phyloP scores from a whole-genome alignment of 768 basidiomycete species.

The Boletus reticuloceps region DNA sequence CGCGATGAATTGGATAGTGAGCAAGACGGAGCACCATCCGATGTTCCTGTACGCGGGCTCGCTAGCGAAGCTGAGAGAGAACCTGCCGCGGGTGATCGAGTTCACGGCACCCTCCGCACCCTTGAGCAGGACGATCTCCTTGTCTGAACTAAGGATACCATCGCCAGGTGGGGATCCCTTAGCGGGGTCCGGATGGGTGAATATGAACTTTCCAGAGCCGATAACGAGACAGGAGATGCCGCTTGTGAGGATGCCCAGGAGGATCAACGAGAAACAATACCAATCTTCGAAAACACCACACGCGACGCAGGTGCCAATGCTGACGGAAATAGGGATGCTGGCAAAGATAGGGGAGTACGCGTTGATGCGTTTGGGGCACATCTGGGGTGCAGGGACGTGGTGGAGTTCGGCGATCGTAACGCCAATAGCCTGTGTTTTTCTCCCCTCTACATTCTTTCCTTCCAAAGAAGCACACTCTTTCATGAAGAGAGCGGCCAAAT shows the following conservation, averaged over 20 bases:
- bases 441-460: constrained; percentile 20
- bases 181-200: constrained; percentile 25
- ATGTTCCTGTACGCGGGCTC: constrained; percentile 28
- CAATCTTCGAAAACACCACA: constrained; percentile 33
- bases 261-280: constrained; percentile 34
- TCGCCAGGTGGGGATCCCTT: constrained; percentile 25
- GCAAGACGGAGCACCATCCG: constrained; percentile 30
- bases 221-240: constrained; percentile 34
- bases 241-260: constrained; percentile 31
- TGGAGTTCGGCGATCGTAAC: constrained; percentile 30
- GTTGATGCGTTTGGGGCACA: constrained; percentile 19
- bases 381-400: constrained; percentile 16
- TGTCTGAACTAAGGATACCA: constrained; percentile 23
- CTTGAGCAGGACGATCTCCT: constrained; percentile 25
- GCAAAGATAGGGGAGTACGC: constrained; percentile 25
- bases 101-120: constrained; percentile 31
- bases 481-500: constrained; percentile 30
- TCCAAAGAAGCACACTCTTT: constrained; percentile 17
- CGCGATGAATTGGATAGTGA: constrained; percentile 33
- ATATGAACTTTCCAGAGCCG: constrained; percentile 29
- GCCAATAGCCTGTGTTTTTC: constrained; percentile 21
- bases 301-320: constrained; percentile 25
- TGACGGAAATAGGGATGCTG: constrained; percentile 30
- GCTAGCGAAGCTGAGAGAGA: constrained; percentile 20
- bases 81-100: constrained; percentile 29